Evolutionary conservation across 164 flowering plant genomes (phyloP).

Genomic region (Amborella trichopoda): DNA sequence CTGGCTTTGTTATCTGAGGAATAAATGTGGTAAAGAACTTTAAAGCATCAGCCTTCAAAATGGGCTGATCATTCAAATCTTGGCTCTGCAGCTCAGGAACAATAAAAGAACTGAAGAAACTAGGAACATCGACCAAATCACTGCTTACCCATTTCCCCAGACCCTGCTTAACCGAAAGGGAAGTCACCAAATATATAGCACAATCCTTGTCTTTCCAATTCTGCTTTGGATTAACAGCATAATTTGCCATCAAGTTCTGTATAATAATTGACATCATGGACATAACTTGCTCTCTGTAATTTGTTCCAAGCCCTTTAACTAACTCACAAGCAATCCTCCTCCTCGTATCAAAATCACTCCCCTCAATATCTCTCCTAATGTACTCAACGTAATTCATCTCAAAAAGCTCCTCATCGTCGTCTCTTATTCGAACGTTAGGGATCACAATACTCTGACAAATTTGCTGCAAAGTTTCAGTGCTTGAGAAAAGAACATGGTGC

Average conservation of each 20-base stretch:
- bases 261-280: conserved; percentile 52
- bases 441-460: conserved; percentile 76
- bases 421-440: conserved; percentile 76
- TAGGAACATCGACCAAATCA: conserved; percentile 68
- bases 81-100: conserved; percentile 71
- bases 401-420: conserved; percentile 91
- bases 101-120: conserved; percentile 53
- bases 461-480: conserved; percentile 42
- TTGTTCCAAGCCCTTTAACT: conserved; percentile 74
- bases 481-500: conserved; percentile 57
- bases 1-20: conserved; percentile 46
- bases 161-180: conserved; percentile 66
- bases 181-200: conserved; percentile 87
- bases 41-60: conserved; percentile 88
- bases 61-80: conserved; percentile 62
- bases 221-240: conserved; percentile 44
- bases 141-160: conserved; percentile 58
- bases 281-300: conserved; percentile 55
- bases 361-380: conserved; percentile 86
- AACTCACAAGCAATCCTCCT: conserved; percentile 94
- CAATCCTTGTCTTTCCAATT: conserved; percentile 97
- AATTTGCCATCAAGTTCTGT: conserved; percentile 41
- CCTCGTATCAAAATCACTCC: conserved; percentile 90
- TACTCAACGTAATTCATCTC: conserved; percentile 90
- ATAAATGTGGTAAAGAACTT: conserved; percentile 83